Evolutionary conservation across 177 flowering plant species (phyloP).

Genomic region (Vitis hybrid): DNA sequence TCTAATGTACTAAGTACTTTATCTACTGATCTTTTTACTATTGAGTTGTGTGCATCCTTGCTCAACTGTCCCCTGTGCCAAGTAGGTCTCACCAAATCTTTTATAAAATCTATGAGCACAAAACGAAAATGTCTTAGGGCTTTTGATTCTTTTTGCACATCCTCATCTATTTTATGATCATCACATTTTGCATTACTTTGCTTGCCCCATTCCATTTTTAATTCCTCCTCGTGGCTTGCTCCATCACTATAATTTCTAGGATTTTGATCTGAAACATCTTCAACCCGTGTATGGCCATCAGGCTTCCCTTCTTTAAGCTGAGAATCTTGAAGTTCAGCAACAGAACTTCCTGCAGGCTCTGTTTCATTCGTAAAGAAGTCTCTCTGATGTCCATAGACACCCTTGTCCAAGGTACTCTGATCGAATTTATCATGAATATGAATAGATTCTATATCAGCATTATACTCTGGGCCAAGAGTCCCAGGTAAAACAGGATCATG

Average conservation of each 20-base stretch:
- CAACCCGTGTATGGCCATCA: conserved; percentile 19
- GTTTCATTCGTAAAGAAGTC: conserved; percentile 19
- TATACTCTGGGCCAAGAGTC: conserved; percentile 12
- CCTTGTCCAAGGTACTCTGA: conserved; percentile 22
- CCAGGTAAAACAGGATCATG: conserved; percentile 25
- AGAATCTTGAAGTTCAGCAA: conserved; percentile 25
- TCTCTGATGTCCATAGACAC: conserved; percentile 13
- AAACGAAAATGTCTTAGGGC: conserved; percentile 53
- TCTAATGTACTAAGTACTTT: conserved; percentile 70
- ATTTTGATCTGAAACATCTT: conserved; percentile 20
- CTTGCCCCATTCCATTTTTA: conserved; percentile 21
- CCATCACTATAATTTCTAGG: conserved; percentile 16
- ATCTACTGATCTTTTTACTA: conserved; percentile 82
- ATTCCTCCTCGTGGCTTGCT: conserved; percentile 22
- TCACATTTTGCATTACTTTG: conserved; percentile 24
- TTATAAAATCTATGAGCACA: conserved; percentile 71
- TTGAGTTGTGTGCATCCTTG: conserved; percentile 77
- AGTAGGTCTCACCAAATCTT: conserved; percentile 76
- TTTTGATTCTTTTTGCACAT: conserved; percentile 49
- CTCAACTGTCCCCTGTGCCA: conserved; percentile 84
- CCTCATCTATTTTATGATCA: conserved; percentile 23
- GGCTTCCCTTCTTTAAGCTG: conserved; percentile 32
- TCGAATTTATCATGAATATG: conserved; percentile 19
- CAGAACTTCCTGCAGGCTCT: conserved; percentile 28
- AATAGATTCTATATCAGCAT: conserved; percentile 19